These are phyloP conservation scores for Exophiala oligosperma DNA, from an alignment of 2,329 filamentous ascomycete species.

Conservation along the genomic window DNA sequence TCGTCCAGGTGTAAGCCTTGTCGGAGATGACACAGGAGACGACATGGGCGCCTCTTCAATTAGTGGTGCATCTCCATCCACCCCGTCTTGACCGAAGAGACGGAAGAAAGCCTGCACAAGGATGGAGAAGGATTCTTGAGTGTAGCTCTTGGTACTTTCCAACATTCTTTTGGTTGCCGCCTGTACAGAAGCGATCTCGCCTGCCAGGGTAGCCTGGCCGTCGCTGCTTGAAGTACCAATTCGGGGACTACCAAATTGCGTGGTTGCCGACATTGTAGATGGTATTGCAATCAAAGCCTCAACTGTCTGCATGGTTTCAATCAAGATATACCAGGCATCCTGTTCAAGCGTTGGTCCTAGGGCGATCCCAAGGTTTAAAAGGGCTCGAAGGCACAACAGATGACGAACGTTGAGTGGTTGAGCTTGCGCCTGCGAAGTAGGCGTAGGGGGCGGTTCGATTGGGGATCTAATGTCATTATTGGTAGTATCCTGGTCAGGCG, in stretches of 20 bases:
- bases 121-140: constrained; percentile 75
- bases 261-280: constrained; percentile 32
- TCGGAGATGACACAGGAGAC: constrained; percentile 43
- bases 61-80: constrained; percentile 44
- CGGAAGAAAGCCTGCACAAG: constrained; percentile 45
- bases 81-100: constrained; percentile 25
- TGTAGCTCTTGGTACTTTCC: constrained; percentile 90
- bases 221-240: constrained; percentile 32
- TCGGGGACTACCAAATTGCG: constrained; percentile 30
- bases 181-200: constrained; percentile 85
- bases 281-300: constrained; percentile 74
- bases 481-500: constrained; percentile 6
- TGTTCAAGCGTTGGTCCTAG: constrained; percentile 81
- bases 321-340: constrained; percentile 80
- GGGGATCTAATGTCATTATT: constrained; percentile 14
- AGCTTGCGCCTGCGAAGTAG: constrained; percentile 42
- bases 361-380: constrained; percentile 94
- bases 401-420: constrained; percentile 80
- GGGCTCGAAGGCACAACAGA: constrained; percentile 80
- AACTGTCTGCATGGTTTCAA: constrained; percentile 89
- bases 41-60: constrained; percentile 3
- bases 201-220: constrained; percentile 63
- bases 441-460: constrained; percentile 16
- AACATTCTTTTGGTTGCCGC: constrained; percentile 81
- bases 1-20: constrained; percentile 30